Conservation (phyloP, 2,329 filamentous ascomycete genomes). For the Colletotrichum lentis region DNA sequence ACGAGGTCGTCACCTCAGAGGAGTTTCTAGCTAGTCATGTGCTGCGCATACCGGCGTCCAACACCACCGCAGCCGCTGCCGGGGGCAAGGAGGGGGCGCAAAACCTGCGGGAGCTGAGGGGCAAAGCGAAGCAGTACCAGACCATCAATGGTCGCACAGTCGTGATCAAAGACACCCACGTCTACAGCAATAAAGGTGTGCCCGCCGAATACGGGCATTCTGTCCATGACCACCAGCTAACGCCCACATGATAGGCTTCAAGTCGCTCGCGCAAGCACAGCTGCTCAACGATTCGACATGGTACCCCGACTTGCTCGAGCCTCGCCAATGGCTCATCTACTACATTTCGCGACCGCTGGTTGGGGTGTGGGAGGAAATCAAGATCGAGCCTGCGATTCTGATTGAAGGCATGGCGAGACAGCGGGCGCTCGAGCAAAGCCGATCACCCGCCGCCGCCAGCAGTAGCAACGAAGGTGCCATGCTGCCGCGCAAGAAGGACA, state of each 20-base stretch:
- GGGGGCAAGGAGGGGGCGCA: slow-evolving; percentile 65
- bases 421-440: slow-evolving; percentile 50
- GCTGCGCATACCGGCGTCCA: slow-evolving; percentile 73
- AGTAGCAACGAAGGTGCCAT: slow-evolving; percentile 55
- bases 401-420: slow-evolving; percentile 54
- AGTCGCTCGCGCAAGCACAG: slow-evolving; percentile 87
- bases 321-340: slow-evolving; percentile 94
- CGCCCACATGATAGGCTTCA: slow-evolving; percentile 74
- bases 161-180: slow-evolving; percentile 89
- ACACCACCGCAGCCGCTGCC: slow-evolving; percentile 55
- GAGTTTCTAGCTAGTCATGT: slow-evolving; percentile 98
- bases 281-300: slow-evolving; percentile 84
- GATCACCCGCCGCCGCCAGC: slow-evolving; percentile 49
- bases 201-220: slow-evolving; percentile 13
- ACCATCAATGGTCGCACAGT: slow-evolving; percentile 93
- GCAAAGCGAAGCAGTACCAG: slow-evolving; percentile 92
- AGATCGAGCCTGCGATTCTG: slow-evolving; percentile 72
- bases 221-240: slow-evolving; percentile 13
- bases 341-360: slow-evolving; percentile 91
- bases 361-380: slow-evolving; percentile 80
- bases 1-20: slow-evolving; percentile 85
- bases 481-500: slow-evolving; percentile 81
- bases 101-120: slow-evolving; percentile 83
- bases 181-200: slow-evolving; percentile 96
- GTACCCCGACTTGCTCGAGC: slow-evolving; percentile 88